Evolutionary conservation across 257 asterid species (phyloP), one percentile per base, ranked within the genome.

Genomic region (Leonotis leonurus): DNA sequence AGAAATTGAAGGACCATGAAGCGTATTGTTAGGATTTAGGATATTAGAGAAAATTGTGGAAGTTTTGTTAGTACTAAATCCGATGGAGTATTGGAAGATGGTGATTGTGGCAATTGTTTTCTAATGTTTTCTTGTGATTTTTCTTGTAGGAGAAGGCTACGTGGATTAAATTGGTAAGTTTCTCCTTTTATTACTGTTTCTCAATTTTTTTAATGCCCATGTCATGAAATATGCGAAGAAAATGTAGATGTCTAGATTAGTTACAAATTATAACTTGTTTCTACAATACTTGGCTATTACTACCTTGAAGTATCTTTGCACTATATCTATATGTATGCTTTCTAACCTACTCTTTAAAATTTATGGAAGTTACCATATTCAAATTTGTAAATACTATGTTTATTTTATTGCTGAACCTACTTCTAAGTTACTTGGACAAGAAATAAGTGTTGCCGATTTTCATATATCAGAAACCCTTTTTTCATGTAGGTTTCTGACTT

Each of bases 121-220:
- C 66, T 70, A 56, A 71, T 53, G 33, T 32, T 51, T 36, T 6
- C 52, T 63, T 58, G 49, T 72, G 60, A 9, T 73, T 77, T n/a
- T 76, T 43, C 67, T 76, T 85, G 85, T 81, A 88, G 96, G 93
- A 71, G 53, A 80, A 59, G 74, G 69, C 73, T 53, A 80, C 68
- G 30, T 88, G 96, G 97, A 82, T 82, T 32, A 83, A 69, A 74
- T 57, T 72, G 74, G 97, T 82, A 72, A 80, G 96, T 82, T 55
- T 46, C 62, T 32, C 33, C 21, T 22, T 30, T 40, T 65, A 20
- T 37, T 41, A 56, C 33, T 2, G 21, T 39, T 14, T 6, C 59
- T 24, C 60, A 12, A 5, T 48, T 14, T 45, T 51, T 21, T 56
- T 10, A 54, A 21, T 61, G 46, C 74, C 56, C 36, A 29, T 65